Percentiles rank a stretch among this genome's conserved stretches.
Conservation (phyloP, 2,329 filamentous ascomycete species). For the Albophoma yamanashiensis region DNA sequence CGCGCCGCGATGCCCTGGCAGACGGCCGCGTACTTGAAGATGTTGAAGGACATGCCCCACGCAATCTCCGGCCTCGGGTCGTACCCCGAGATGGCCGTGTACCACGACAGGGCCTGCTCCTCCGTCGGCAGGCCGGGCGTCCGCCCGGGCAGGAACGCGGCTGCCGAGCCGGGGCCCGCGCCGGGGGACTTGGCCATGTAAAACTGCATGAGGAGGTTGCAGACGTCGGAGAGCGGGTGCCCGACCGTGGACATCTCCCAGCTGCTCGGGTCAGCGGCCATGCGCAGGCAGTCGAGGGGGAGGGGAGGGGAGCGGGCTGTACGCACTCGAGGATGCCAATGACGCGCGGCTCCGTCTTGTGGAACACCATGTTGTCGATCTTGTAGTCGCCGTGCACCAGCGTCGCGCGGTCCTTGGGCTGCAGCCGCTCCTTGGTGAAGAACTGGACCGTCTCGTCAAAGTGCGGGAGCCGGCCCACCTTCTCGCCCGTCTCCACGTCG, state of each 20-base stretch:
- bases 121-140: conserved; percentile 51
- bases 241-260: conserved; percentile 99
- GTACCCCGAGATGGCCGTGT: conserved; percentile 51
- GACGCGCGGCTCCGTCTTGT: conserved; percentile 76
- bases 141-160: conserved; percentile 48
- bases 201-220: conserved; percentile 53
- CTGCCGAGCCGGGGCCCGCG: conserved; percentile 16
- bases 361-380: conserved; percentile 83
- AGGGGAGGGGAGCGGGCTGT: background rate
- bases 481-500: conserved; percentile 65
- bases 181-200: conserved; percentile 20
- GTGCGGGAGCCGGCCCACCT: conserved; percentile 75
- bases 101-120: conserved; percentile 30
- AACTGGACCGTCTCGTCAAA: conserved; percentile 72
- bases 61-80: conserved; percentile 49
- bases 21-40: conserved; percentile 51
- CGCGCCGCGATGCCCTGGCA: conserved; percentile 87
- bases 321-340: conserved; percentile 81
- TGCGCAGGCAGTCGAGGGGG: background rate
- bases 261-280: conserved; percentile 22
- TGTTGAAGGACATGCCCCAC: conserved; percentile 52
- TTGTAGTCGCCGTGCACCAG: conserved; percentile 96
- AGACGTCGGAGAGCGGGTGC: conserved; percentile 86
- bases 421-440: conserved; percentile 57
- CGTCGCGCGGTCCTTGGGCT: conserved; percentile 67